Conservation (phyloP, 2,329 filamentous ascomycete genomes). For the Phaeosphaeriaceae sp. region DNA sequence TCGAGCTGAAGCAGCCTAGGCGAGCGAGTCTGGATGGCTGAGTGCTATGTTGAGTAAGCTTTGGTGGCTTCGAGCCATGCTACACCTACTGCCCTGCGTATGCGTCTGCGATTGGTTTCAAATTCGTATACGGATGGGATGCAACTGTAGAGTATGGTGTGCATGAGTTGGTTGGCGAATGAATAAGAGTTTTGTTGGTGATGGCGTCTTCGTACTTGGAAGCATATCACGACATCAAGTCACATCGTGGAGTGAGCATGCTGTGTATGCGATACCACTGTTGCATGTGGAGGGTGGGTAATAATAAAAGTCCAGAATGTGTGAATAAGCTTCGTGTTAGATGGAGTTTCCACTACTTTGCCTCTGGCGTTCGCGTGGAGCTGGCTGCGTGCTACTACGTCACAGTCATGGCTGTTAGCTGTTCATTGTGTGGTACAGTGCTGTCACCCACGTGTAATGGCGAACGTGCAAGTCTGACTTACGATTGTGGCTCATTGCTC, state of each 20-base stretch:
- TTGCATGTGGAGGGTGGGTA: too few species aligned
- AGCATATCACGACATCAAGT: background rate
- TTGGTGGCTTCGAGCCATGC: background rate
- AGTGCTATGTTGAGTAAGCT: background rate
- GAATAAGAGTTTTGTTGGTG: too few species aligned
- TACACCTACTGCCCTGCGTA: too few species aligned
- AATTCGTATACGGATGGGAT: too few species aligned
- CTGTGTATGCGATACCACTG: background rate
- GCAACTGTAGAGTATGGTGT: too few species aligned
- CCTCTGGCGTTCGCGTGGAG: background rate
- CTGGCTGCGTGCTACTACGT: background rate
- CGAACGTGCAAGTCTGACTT: too few species aligned
- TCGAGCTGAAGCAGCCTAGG: too few species aligned
- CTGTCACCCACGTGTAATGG: background rate
- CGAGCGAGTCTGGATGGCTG: background rate
- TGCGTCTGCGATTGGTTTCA: too few species aligned
- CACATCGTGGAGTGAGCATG: background rate
- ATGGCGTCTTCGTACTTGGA: background rate
- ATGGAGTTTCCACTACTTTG: background rate
- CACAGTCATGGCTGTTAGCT: background rate
- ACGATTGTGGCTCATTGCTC: background rate
- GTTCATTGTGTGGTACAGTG: background rate
- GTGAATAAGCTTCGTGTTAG: background rate
- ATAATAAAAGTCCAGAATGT: too few species aligned
- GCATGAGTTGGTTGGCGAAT: too few species aligned